Evolutionary conservation across 1,139 yeast species (phyloP).

Genomic region (Geotrichum bryndzae): DNA sequence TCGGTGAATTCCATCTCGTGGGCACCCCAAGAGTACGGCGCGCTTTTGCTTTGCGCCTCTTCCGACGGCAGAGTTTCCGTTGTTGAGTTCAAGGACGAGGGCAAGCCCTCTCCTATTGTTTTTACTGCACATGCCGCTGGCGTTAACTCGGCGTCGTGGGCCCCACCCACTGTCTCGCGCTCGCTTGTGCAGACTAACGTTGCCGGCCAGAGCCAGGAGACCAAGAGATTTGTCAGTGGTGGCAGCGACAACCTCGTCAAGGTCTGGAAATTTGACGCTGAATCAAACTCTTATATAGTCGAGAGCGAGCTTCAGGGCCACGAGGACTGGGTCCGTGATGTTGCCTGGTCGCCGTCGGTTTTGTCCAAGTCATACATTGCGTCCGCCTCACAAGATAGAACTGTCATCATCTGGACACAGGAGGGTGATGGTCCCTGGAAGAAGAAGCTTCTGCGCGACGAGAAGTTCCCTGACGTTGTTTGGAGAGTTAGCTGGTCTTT

Average conservation of each 20-base stretch:
- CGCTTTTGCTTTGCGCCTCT: slow-evolving; percentile 81
- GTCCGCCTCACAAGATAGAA: slow-evolving; percentile 95
- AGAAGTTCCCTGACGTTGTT: slow-evolving; percentile 90
- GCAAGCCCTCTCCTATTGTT: slow-evolving; percentile 59
- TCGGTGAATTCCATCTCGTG: slow-evolving; percentile 90
- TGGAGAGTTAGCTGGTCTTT: slow-evolving; percentile 99
- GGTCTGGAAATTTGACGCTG: slow-evolving; percentile 69
- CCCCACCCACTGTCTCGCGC: slow-evolving; percentile 53
- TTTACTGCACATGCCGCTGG: slow-evolving; percentile 89
- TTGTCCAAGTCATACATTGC: slow-evolving; percentile 86
- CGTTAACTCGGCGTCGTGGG: slow-evolving; percentile 94
- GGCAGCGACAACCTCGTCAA: slow-evolving; percentile 93
- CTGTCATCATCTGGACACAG: slow-evolving; percentile 90
- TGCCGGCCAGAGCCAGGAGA: slow-evolving; percentile 30
- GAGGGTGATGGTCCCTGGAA: slow-evolving; percentile 73
- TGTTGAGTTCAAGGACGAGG: slow-evolving; percentile 87
- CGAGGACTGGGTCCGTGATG: slow-evolving; percentile 97
- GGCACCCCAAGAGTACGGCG: slow-evolving; percentile 98
- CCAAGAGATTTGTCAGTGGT: slow-evolving; percentile 77
- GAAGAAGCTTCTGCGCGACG: slow-evolving; percentile 59
- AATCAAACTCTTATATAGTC: slow-evolving; percentile 53
- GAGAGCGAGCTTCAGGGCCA: slow-evolving; percentile 85
- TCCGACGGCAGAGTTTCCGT: slow-evolving; percentile 91
- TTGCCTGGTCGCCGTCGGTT: slow-evolving; percentile 94
- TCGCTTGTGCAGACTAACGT: slow-evolving; percentile 31